Percentiles rank a stretch among this genome's conserved stretches.
These are phyloP conservation scores for Pythium phragmiticola DNA, from an alignment of 352 stramenopile genomes.

Conservation along the genomic window DNA sequence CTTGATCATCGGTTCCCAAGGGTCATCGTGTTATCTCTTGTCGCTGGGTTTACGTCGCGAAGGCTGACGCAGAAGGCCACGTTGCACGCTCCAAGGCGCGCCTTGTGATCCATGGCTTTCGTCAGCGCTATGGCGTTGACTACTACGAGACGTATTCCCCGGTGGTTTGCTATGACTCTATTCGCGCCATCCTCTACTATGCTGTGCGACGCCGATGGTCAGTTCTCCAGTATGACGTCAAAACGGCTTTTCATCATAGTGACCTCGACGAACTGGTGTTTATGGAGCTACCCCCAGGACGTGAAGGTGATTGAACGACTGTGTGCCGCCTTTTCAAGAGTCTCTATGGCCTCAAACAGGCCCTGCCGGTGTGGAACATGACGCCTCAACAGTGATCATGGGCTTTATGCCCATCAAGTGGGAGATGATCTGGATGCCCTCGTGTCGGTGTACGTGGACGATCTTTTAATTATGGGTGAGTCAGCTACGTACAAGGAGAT, in stretches of 20 bases:
- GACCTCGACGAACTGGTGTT: slow-evolving; percentile 25
- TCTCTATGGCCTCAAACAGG: not conserved
- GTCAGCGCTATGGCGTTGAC: slow-evolving; percentile 5
- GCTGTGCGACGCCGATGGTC: not conserved
- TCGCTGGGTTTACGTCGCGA: not conserved
- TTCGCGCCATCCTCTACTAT: slow-evolving; percentile 18
- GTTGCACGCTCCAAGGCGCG: not conserved
- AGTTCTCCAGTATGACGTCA: slow-evolving; percentile 33
- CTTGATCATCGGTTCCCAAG: not conserved
- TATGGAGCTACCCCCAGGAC: not conserved
- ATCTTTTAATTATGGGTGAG: not conserved
- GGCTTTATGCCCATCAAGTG: not conserved
- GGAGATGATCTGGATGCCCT: not conserved
- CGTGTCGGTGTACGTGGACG: not conserved
- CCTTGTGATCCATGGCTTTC: slow-evolving; percentile 10
- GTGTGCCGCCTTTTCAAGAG: not conserved
- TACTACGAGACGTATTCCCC: slow-evolving; percentile 10
- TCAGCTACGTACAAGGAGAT: not conserved
- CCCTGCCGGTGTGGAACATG: not conserved
- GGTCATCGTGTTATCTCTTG: not conserved
- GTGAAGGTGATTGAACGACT: not conserved
- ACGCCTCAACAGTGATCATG: not conserved
- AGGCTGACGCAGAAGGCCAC: not conserved
- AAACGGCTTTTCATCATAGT: slow-evolving; percentile 28
- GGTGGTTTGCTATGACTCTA: slow-evolving; percentile 6